Percentiles rank a stretch among this genome's conserved stretches.
Conservation (phyloP, 352 stramenopile genomes). For the Globisporangium polare region DNA sequence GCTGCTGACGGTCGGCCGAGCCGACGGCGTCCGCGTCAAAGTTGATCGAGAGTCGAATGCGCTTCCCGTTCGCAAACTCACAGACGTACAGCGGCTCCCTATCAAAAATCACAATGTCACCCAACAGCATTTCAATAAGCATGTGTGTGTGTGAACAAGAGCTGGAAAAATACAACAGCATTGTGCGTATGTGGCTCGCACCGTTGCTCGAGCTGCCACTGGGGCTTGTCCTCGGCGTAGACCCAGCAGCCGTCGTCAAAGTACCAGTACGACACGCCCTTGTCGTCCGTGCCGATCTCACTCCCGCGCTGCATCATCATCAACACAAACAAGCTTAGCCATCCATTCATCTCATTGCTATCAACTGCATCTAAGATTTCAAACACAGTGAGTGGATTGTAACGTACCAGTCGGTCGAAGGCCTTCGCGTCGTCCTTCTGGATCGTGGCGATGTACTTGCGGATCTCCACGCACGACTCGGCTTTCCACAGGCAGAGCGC, state of each 20-base stretch:
- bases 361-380: background rate
- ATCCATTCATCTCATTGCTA: background rate
- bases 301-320: slow-evolving; percentile 41
- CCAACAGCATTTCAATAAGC: no score
- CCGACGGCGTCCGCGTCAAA: slow-evolving; percentile 29
- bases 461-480: slow-evolving; percentile 71
- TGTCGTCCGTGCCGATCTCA: slow-evolving; percentile 71
- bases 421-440: slow-evolving; percentile 60
- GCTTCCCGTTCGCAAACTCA: slow-evolving; percentile 72
- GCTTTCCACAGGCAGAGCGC: slow-evolving; percentile 82
- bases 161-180: no score
- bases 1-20: background rate
- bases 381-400: background rate
- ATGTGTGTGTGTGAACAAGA: no score
- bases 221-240: slow-evolving; percentile 71
- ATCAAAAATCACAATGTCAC: background rate
- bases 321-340: slow-evolving; percentile 1
- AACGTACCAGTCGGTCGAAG: slow-evolving; percentile 56
- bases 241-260: slow-evolving; percentile 85
- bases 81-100: slow-evolving; percentile 51
- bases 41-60: slow-evolving; percentile 77
- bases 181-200: background rate
- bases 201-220: slow-evolving; percentile 46
- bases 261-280: slow-evolving; percentile 79
- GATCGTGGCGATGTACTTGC: slow-evolving; percentile 59